Conservation (phyloP, 2,329 filamentous ascomycete genomes). For the Alternaria dauci region DNA sequence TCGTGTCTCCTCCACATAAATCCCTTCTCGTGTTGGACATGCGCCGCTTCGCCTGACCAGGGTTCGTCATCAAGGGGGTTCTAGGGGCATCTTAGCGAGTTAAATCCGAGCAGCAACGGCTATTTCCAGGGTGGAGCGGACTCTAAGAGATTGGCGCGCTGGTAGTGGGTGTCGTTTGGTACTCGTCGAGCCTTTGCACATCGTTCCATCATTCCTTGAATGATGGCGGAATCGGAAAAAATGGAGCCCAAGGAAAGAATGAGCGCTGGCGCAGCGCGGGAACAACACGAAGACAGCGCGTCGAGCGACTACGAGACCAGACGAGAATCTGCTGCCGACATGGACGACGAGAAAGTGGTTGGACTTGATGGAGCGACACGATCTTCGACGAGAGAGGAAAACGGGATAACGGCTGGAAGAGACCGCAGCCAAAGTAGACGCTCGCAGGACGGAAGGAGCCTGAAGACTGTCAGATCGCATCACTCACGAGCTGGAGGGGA, state of each 20-base stretch:
- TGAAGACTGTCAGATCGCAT: constrained; percentile 38
- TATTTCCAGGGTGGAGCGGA: neutral
- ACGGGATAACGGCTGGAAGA: constrained; percentile 5
- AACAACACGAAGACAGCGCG: constrained; percentile 16
- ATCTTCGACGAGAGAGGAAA: constrained; percentile 1
- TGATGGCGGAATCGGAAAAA: neutral
- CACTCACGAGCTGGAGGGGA: constrained; percentile 50
- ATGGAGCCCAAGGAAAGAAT: constrained; percentile 1
- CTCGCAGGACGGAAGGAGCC: constrained; percentile 29
- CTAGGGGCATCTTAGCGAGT: constrained; percentile 16
- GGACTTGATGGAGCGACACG: constrained; percentile 16
- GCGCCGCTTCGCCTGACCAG: neutral
- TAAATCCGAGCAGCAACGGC: constrained; percentile 22
- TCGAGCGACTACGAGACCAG: constrained; percentile 27
- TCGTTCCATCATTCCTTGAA: neutral
- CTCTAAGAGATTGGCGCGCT: constrained; percentile 5
- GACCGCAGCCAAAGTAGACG: constrained; percentile 11
- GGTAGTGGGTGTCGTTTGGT: neutral
- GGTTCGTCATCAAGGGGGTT: constrained; percentile 15
- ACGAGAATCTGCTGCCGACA: constrained; percentile 7
- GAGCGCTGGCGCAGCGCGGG: constrained; percentile 16
- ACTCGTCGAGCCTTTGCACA: neutral
- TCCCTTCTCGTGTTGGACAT: neutral
- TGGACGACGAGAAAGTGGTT: constrained; percentile 26
- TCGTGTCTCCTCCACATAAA: neutral